Base-by-base conservation (phyloP, 495 filamentous ascomycete genomes). In the Glarea lozoyensis region DNA sequence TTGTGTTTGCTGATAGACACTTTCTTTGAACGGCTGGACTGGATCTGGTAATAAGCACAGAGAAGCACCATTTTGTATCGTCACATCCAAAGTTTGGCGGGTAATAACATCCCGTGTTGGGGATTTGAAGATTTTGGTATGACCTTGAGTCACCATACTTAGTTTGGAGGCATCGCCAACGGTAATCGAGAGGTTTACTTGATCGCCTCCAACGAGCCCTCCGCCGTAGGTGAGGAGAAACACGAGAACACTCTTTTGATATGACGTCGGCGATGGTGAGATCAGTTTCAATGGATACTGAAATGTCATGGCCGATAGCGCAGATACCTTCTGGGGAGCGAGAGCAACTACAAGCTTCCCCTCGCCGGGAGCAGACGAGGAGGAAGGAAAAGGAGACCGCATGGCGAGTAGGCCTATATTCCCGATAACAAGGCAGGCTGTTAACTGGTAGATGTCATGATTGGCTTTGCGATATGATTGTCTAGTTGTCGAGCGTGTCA, bases 241-340 rank as follows among this genome's bases (percentile, higher is more conserved):
- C 11, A 80, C 68, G 17, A 81, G 67, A 30, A 90, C 70, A 62
- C 75, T 84, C 61, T 61, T 65, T 27, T 72, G 69, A 3, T 70
- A 66, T n/a, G 61, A 56, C 0, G 66, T 60, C 6, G 65, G 61
- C 21, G 69, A 64, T 7, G 80, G 74, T 4, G 88, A 79, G 55
- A 98, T 81, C 24, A 98, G 81, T 59, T 98, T 98, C 24, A 98
- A 75, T 9, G 92, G 92, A 57, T 96, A 98, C 59, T 92, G 84
- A 63, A 89, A 97, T 25, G 77, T 79, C 45, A 95, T 72, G 17
- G 72, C 75, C 37, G 79, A 77, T 15, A 96, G 75, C 13, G 81
- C 75, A 0, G 86, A 82, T 29, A 73, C 75, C 4, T 72, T 66
- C 11, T 86, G 81, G 13, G 88, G 84, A 10, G 84, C 74, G 7